Percentiles rank a stretch among this genome's conserved stretches.
Conservation (phyloP, 192 early-diverging fungal genomes). For the Backusella tarrabulga region DNA sequence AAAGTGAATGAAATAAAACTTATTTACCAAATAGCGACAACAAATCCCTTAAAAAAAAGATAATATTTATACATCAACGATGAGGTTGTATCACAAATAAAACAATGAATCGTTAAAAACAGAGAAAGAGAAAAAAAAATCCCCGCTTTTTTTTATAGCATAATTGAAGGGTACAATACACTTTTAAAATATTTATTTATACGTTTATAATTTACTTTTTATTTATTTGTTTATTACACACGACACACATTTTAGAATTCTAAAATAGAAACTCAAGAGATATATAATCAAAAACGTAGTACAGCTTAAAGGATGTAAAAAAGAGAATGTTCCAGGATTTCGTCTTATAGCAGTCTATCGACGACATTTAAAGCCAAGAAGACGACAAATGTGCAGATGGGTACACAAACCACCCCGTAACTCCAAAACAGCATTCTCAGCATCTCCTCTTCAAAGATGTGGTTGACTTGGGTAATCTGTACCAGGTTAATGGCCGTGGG, state of each 20-base stretch:
- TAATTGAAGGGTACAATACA: neutral
- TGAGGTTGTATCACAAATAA: neutral
- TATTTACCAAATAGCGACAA: neutral
- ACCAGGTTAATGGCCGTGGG: conserved; percentile 78
- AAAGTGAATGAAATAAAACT: neutral
- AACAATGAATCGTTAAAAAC: neutral
- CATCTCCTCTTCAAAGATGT: conserved; percentile 69
- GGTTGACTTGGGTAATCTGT: conserved; percentile 66
- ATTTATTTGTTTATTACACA: neutral
- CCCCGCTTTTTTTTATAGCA: neutral
- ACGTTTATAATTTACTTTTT: neutral
- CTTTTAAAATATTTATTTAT: neutral
- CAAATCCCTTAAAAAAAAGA: neutral
- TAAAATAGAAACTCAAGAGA: neutral
- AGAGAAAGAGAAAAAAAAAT: neutral
- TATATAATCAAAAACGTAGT: neutral
- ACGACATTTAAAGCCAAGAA: conserved; percentile 35
- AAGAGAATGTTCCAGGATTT: neutral
- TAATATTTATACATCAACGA: neutral
- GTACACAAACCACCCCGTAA: conserved; percentile 52
- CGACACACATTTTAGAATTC: neutral
- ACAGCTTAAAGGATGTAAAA: neutral
- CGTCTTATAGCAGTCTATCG: conserved; percentile 6
- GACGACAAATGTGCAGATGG: conserved; percentile 32
- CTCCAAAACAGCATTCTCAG: conserved; percentile 67